Conservation (phyloP, 257 asterid genomes). For the Nicotiana benthamiana region DNA sequence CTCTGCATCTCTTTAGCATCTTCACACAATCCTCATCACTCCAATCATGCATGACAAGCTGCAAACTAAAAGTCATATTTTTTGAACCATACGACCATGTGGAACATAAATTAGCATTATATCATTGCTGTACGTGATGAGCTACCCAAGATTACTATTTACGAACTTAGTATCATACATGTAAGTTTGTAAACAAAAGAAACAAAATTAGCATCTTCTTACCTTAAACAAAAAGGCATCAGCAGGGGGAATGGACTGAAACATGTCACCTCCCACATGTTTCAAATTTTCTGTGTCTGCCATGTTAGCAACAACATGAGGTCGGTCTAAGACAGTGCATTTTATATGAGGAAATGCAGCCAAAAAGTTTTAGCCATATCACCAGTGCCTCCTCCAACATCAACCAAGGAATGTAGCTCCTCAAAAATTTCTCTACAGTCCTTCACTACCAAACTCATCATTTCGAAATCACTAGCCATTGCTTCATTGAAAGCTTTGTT, state of each 20-base stretch:
- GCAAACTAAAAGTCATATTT: neutral
- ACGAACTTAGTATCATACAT: neutral
- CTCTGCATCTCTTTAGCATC: slow-evolving; percentile 9
- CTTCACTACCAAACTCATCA: no score
- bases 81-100: neutral
- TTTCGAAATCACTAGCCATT: no score
- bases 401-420: no score
- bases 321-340: slow-evolving; percentile 11
- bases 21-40: slow-evolving; percentile 4
- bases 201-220: neutral
- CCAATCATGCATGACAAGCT: slow-evolving; percentile 11
- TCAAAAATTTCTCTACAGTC: no score
- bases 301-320: slow-evolving; percentile 13
- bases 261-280: slow-evolving; percentile 21
- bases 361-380: neutral
- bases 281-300: neutral
- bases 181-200: neutral
- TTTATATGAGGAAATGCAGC: slow-evolving; percentile 10
- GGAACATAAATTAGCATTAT: no score
- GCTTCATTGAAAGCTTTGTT: no score
- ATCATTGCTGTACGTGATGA: neutral
- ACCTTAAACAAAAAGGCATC: slow-evolving; percentile 16
- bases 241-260: slow-evolving; percentile 11
- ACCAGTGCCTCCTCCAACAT: no score
- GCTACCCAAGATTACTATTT: no score